These are phyloP conservation scores for Aureobasidium sp. DNA, from an alignment of 2,329 filamentous ascomycete species.

Conservation along the genomic window DNA sequence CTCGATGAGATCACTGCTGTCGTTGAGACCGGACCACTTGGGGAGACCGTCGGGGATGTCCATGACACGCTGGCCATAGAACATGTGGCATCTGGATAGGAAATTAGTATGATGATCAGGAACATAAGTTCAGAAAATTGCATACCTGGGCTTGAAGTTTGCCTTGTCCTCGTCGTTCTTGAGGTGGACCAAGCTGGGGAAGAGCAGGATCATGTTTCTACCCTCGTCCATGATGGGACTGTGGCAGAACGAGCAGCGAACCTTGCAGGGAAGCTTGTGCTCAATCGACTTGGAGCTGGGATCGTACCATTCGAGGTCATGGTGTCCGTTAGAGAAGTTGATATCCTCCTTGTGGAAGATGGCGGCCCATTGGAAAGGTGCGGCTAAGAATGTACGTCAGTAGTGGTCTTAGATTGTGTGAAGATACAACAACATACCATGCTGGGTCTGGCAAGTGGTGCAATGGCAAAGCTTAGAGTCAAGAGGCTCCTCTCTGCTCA, in stretches of 20 bases:
- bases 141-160: conserved; percentile 56
- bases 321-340: conserved; percentile 56
- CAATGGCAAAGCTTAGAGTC: conserved; percentile 79
- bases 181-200: conserved; percentile 62
- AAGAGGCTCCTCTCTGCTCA: conserved; percentile 61
- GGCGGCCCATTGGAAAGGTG: conserved; percentile 83
- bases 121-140: not conserved
- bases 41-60: conserved; percentile 69
- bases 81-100: conserved; percentile 59
- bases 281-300: conserved; percentile 50
- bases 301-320: conserved; percentile 56
- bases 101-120: not conserved
- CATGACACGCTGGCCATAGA: conserved; percentile 65
- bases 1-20: conserved; percentile 50
- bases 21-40: conserved; percentile 64
- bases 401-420: not conserved
- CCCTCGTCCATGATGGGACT: conserved; percentile 84
- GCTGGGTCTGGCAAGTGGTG: conserved; percentile 67
- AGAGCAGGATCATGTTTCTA: conserved; percentile 72
- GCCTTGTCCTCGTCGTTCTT: conserved; percentile 50
- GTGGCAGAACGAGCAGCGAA: conserved; percentile 66
- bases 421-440: conserved; percentile 43
- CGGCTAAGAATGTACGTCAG: conserved; percentile 40
- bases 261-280: conserved; percentile 72
- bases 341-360: conserved; percentile 77